phyloP scores from a whole-genome alignment of 2,329 filamentous ascomycete species.

The Venturia oleaginea region DNA sequence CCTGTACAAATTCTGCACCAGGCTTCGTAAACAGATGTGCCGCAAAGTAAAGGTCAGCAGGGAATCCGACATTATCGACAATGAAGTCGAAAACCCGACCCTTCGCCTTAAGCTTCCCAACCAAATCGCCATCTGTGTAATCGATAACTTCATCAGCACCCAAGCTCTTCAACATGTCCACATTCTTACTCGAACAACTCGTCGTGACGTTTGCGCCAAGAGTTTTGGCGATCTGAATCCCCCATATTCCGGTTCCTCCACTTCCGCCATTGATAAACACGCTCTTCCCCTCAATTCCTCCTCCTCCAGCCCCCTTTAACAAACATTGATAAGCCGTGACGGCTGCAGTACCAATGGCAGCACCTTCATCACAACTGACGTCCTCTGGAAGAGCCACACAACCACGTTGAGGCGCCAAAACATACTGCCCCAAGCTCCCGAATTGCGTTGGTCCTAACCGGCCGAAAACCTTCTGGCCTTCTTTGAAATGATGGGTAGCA shows the following conservation, averaged over 20 bases:
- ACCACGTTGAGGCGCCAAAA: constrained; percentile 14
- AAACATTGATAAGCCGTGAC: constrained; percentile 30
- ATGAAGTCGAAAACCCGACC: constrained; percentile 44
- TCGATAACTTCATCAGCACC: constrained; percentile 58
- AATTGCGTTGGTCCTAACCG: constrained; percentile 22
- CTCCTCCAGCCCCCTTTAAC: background rate
- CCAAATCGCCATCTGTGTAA: constrained; percentile 43
- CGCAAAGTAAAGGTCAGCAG: constrained; percentile 43
- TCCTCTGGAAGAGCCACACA: constrained; percentile 24
- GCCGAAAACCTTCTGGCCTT: constrained; percentile 35
- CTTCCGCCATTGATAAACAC: constrained; percentile 14
- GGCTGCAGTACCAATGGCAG: constrained; percentile 29
- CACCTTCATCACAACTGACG: constrained; percentile 27
- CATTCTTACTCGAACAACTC: constrained; percentile 50
- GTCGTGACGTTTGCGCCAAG: constrained; percentile 51
- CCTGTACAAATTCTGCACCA: constrained; percentile 38
- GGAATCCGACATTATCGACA: constrained; percentile 49
- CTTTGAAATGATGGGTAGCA: constrained; percentile 20
- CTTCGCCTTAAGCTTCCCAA: constrained; percentile 36
- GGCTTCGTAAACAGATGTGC: constrained; percentile 43
- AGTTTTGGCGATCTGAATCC: constrained; percentile 55
- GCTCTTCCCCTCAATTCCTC: background rate
- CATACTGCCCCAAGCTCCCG: constrained; percentile 31
- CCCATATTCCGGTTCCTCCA: constrained; percentile 52
- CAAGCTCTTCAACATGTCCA: constrained; percentile 46